phyloP scores from a whole-genome alignment of 2,329 filamentous ascomycete genomes.

The Diaporthe amygdali region DNA sequence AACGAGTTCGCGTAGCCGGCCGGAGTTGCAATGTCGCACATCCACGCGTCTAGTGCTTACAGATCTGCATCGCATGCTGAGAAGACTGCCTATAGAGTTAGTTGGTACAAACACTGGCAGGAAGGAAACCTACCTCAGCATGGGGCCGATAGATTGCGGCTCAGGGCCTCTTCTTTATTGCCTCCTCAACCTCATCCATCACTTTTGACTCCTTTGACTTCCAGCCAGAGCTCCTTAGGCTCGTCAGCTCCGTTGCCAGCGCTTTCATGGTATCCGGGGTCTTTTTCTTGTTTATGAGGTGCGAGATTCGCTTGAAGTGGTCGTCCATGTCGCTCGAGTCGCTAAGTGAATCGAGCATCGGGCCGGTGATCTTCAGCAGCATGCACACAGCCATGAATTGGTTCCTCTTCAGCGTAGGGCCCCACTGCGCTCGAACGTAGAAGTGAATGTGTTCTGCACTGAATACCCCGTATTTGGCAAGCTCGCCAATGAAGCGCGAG shows the following conservation, averaged over 20 bases:
- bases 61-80: background rate
- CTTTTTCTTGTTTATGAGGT: background rate
- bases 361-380: background rate
- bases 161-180: background rate
- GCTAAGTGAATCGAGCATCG: background rate
- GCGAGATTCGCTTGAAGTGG: background rate
- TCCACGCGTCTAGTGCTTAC: background rate
- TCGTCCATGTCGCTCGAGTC: background rate
- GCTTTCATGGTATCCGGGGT: background rate
- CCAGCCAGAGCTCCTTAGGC: background rate
- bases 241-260: background rate
- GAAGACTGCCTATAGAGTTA: background rate
- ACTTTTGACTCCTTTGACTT: background rate
- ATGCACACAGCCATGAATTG: background rate
- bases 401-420: background rate
- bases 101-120: background rate
- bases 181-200: background rate
- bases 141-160: background rate
- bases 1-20: background rate
- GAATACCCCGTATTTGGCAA: background rate
- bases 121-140: background rate
- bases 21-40: background rate
- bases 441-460: background rate
- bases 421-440: background rate
- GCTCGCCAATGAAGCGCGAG: background rate